Evolutionary conservation across 106 monocot species (phyloP).

Genomic region (Dendrobium officinale): DNA sequence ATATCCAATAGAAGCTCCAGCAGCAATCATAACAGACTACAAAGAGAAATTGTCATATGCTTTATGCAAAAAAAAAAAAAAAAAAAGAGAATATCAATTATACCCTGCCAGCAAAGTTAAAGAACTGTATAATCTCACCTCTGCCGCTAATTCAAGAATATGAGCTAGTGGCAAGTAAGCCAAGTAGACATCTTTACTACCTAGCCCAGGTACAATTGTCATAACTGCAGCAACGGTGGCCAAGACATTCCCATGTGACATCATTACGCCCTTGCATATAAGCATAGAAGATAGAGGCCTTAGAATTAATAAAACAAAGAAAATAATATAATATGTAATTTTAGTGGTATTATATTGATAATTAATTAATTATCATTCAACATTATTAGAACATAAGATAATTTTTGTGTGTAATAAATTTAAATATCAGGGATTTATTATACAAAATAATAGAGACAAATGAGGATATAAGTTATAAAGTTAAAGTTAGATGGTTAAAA

Average conservation of each 20-base stretch:
- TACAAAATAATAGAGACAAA: too few species aligned
- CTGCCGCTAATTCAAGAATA: conserved; percentile 97
- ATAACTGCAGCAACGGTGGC: conserved; percentile 83
- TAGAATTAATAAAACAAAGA: background rate
- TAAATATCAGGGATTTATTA: too few species aligned
- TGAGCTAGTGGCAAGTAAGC: conserved; percentile 97
- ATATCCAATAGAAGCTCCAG: conserved; percentile 83
- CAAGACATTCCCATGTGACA: conserved; percentile 89
- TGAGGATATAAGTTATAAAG: too few species aligned
- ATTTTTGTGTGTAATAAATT: too few species aligned
- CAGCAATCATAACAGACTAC: conserved; percentile 80
- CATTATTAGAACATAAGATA: too few species aligned
- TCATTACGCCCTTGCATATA: conserved; percentile 83
- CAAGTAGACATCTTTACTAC: conserved; percentile 82
- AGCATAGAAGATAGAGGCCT: background rate
- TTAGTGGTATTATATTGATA: background rate
- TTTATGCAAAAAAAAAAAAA: background rate
- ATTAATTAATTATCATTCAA: too few species aligned
- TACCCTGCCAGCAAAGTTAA: background rate
- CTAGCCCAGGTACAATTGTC: conserved; percentile 88
- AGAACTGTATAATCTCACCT: conserved; percentile 34
- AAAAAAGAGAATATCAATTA: background rate
- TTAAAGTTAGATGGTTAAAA: too few species aligned
- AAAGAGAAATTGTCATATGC: conserved; percentile 10
- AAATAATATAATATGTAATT: background rate